Evolutionary conservation across 768 basidiomycete genomes (phyloP).

Genomic region (Clavaria fumosa): DNA sequence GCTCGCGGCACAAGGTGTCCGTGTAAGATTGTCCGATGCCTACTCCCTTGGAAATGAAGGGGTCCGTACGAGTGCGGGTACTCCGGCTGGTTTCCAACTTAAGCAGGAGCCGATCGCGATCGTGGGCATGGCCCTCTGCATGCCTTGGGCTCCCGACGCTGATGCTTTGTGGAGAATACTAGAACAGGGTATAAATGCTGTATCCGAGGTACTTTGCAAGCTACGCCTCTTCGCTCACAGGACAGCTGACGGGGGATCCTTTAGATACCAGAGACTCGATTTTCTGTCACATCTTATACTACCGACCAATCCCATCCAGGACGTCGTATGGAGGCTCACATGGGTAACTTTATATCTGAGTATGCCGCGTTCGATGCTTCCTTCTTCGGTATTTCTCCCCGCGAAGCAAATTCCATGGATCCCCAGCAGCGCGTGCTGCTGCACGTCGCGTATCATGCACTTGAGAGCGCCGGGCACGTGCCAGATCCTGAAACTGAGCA

Average conservation of each 20-base stretch:
- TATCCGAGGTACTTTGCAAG: conserved; percentile 43
- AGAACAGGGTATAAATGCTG: conserved; percentile 37
- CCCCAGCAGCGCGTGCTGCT: conserved; percentile 60
- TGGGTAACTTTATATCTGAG: conserved; percentile 48
- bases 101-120: conserved; percentile 47
- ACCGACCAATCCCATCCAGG: conserved; percentile 13
- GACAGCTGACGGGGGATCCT: no score
- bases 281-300: conserved; percentile 29
- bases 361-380: conserved; percentile 48
- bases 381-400: conserved; percentile 60
- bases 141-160: conserved; percentile 36
- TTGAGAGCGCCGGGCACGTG: conserved; percentile 58
- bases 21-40: conserved; percentile 18
- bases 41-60: conserved; percentile 5
- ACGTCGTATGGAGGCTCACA: conserved; percentile 33
- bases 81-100: not conserved
- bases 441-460: conserved; percentile 49
- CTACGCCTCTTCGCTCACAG: no score
- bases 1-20: conserved; percentile 13
- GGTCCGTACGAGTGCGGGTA: no score
- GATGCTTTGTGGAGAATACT: conserved; percentile 45
- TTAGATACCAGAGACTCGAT: conserved; percentile 52
- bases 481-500: conserved; percentile 39
- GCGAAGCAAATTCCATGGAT: conserved; percentile 64
- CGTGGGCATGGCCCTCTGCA: conserved; percentile 52